phyloP scores from a whole-genome alignment of 805 yeast genomes.

The Yarrowia yakushimensis region DNA sequence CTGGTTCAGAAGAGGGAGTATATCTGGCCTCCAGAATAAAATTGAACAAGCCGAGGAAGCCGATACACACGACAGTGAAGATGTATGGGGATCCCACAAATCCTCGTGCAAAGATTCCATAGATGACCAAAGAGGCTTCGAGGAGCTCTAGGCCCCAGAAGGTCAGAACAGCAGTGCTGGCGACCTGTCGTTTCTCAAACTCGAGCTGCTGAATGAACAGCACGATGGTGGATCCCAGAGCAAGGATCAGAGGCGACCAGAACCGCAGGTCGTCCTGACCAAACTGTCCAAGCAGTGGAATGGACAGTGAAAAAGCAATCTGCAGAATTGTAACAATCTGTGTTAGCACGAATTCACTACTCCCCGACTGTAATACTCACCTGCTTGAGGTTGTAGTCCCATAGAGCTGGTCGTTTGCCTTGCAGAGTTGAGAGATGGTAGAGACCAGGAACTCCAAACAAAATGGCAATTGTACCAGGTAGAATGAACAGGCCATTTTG shows the following conservation, averaged over 20 bases:
- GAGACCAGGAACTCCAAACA: not conserved
- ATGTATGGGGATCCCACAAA: not conserved
- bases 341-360: not conserved
- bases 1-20: not conserved
- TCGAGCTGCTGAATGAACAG: constrained; percentile 3
- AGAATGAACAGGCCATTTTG: not conserved
- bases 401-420: constrained; percentile 10
- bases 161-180: constrained; percentile 28
- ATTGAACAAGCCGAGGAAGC: not conserved
- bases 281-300: not conserved
- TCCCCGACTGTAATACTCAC: not conserved
- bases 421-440: not conserved
- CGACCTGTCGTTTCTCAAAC: constrained; percentile 26
- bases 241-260: constrained; percentile 24
- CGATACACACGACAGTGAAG: not conserved
- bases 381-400: constrained; percentile 19
- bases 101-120: constrained; percentile 19
- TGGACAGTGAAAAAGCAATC: not conserved
- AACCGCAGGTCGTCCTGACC: constrained; percentile 8
- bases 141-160: constrained; percentile 30
- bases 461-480: not conserved
- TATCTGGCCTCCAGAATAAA: constrained; percentile 37
- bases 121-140: constrained; percentile 27
- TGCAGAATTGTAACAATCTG: not conserved
- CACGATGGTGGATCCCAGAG: constrained; percentile 10